Conservation (phyloP, 2,329 filamentous ascomycete species). For the Aureobasidium uvarum region DNA sequence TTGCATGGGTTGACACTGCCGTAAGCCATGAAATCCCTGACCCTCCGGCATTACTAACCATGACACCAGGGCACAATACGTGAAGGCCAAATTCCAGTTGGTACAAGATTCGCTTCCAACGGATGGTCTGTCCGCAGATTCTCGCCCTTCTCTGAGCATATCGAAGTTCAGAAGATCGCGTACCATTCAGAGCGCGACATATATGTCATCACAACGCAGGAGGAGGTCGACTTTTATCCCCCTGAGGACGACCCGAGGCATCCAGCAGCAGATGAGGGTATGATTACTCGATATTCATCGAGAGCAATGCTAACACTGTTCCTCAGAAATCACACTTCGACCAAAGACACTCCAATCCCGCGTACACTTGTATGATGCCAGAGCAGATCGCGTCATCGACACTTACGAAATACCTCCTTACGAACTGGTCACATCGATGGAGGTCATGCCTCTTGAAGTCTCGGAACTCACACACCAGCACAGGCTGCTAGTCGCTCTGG, state of each 20-base stretch:
- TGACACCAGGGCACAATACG: slow-evolving; percentile 62
- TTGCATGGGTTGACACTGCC: slow-evolving; percentile 72
- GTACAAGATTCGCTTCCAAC: slow-evolving; percentile 68
- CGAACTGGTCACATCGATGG: slow-evolving; percentile 77
- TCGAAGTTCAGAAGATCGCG: slow-evolving; percentile 69
- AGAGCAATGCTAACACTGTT: slow-evolving; percentile 27
- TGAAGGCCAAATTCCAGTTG: slow-evolving; percentile 67
- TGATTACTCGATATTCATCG: slow-evolving; percentile 29
- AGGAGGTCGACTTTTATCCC: slow-evolving; percentile 70
- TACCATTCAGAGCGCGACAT: slow-evolving; percentile 73
- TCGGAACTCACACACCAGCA: slow-evolving; percentile 89
- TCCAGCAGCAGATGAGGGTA: slow-evolving; percentile 73
- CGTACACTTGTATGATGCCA: slow-evolving; percentile 75
- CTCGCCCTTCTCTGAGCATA: slow-evolving; percentile 52
- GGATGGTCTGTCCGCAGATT: slow-evolving; percentile 74
- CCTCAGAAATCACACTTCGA: slow-evolving; percentile 53
- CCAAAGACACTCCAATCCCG: slow-evolving; percentile 70
- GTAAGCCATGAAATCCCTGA: slow-evolving; percentile 35
- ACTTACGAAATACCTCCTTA: slow-evolving; percentile 67
- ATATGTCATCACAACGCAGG: slow-evolving; percentile 73
- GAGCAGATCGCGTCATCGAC: slow-evolving; percentile 76
- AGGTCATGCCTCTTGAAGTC: slow-evolving; percentile 80
- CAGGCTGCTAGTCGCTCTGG: slow-evolving; percentile 76
- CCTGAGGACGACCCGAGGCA: slow-evolving; percentile 81
- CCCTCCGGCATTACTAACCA: slow-evolving; percentile 29